Evolutionary conservation across 2,329 filamentous ascomycete species (phyloP), one percentile per base, ranked within the genome.

Genomic region (Epichloe glyceriae): DNA sequence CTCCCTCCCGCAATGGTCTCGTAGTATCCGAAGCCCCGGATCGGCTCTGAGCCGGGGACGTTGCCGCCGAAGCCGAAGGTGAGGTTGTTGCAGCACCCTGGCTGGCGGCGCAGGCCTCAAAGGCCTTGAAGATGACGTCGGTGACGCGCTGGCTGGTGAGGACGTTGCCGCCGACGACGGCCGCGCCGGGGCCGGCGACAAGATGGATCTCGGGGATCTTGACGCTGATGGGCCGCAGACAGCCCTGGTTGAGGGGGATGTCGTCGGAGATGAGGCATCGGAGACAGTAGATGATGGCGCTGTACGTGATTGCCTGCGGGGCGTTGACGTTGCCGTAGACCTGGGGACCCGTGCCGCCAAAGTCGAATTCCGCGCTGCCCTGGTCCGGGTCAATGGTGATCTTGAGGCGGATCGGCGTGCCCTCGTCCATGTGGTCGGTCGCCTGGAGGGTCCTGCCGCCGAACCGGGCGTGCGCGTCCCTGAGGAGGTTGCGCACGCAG

Each of bases 211-310:
- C 4, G 79, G 76, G 85, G 20, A 91, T 88, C 52, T 76, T 77
- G 63, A 90, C 85, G 54, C 80, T 74, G 55, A 91, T 85, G 0
- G 86, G 86, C 53, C 80, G 81, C 22, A 91, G 68, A 54, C 87
- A 91, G 54, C 87, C 87, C 64, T 93, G 87, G 64, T 93, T 93
- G 3, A 93, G 71, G 0, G 87, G 87, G 7, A 93, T 90, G 55
- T 91, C 86, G 59, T 88, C 81, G 8, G 79, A 83, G 56, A 93
- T 89, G 51, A 93, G 73, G 58, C 83, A 87, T 26, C 87, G 78
- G 15, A 93, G 72, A 58, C 86, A 91, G 71, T 93, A 93, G 56
- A 93, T 91, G 57, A 91, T 90, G n/a, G 87, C 87, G 6, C 80
- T 85, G 67, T 86, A 88, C 0, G 86, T 90, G 46, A 93, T 85